Percentiles rank a stretch among this genome's conserved stretches.
Evolutionary conservation across 2,329 filamentous ascomycete species (phyloP).

Genomic region (Calycina herbarum): DNA sequence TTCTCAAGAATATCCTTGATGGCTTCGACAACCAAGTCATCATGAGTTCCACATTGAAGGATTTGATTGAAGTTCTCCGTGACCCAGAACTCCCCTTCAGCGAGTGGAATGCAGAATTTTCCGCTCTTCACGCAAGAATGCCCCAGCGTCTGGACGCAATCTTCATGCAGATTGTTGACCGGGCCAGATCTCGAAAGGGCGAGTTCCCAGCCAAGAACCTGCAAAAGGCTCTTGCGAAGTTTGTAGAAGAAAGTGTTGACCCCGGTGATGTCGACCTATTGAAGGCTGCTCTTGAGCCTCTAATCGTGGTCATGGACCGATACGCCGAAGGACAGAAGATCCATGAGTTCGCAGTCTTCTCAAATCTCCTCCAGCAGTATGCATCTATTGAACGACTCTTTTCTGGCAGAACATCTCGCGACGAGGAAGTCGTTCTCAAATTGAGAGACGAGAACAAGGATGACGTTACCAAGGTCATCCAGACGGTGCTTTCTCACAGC

Average conservation of each 20-base stretch:
- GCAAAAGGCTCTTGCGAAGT: slow-evolving; percentile 79
- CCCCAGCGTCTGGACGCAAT: slow-evolving; percentile 85
- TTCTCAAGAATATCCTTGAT: slow-evolving; percentile 82
- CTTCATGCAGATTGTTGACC: slow-evolving; percentile 83
- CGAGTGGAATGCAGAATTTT: slow-evolving; percentile 95
- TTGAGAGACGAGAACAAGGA: slow-evolving; percentile 97
- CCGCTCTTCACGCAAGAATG: slow-evolving; percentile 95
- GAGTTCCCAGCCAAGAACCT: slow-evolving; percentile 94
- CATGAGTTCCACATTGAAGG: slow-evolving; percentile 83
- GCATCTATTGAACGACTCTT: slow-evolving; percentile 83
- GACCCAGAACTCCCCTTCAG: slow-evolving; percentile 90
- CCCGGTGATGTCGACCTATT: slow-evolving; percentile 72
- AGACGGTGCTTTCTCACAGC: slow-evolving; percentile 91
- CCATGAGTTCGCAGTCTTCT: slow-evolving; percentile 84
- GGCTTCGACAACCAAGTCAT: slow-evolving; percentile 98
- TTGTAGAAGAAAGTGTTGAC: slow-evolving; percentile 82
- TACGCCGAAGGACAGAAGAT: slow-evolving; percentile 88
- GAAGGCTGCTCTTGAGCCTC: slow-evolving; percentile 69
- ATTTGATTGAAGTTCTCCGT: slow-evolving; percentile 86
- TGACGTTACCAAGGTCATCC: slow-evolving; percentile 78
- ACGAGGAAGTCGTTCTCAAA: slow-evolving; percentile 90
- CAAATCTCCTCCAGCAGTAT: slow-evolving; percentile 77
- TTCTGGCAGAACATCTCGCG: slow-evolving; percentile 77
- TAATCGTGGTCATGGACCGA: slow-evolving; percentile 73
- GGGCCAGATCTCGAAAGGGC: slow-evolving; percentile 70